These are phyloP conservation scores for Fusarium drepaniforme DNA, from an alignment of 2,329 filamentous ascomycete species.

Conservation along the genomic window DNA sequence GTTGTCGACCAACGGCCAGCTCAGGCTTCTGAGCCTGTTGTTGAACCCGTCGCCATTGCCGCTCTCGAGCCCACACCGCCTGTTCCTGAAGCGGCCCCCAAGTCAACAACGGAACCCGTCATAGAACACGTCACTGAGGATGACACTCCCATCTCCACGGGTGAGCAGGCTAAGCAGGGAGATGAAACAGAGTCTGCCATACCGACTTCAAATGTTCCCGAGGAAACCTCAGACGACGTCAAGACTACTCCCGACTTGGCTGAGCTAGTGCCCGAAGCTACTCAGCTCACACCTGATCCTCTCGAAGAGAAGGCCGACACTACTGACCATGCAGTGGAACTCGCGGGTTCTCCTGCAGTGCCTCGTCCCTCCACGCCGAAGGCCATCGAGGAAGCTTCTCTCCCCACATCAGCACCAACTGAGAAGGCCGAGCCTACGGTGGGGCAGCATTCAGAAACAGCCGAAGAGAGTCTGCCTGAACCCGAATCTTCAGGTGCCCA, in stretches of 20 bases:
- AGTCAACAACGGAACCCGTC: neutral
- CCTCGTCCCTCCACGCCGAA: neutral
- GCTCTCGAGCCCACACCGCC: neutral
- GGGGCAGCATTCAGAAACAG: neutral
- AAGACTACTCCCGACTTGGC: neutral
- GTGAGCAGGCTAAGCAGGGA: neutral
- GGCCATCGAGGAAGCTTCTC: neutral
- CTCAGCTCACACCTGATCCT: neutral
- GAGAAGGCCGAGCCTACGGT: neutral
- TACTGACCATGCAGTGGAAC: neutral
- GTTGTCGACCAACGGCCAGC: slow-evolving; percentile 8
- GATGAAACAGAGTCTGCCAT: neutral
- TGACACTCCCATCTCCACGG: neutral
- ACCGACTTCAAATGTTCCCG: neutral
- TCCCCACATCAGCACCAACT: neutral
- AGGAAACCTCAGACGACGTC: neutral
- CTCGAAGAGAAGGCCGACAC: neutral
- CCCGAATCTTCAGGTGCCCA: neutral
- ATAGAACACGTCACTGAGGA: neutral
- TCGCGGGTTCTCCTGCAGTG: neutral
- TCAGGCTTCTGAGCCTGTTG: slow-evolving; percentile 7
- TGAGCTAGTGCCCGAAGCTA: neutral
- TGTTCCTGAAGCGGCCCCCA: neutral
- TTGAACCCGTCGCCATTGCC: neutral
- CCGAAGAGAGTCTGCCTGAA: neutral